Evolutionary conservation across 352 stramenopile species (phyloP).

Genomic region (Globisporangium cylindrosporum): DNA sequence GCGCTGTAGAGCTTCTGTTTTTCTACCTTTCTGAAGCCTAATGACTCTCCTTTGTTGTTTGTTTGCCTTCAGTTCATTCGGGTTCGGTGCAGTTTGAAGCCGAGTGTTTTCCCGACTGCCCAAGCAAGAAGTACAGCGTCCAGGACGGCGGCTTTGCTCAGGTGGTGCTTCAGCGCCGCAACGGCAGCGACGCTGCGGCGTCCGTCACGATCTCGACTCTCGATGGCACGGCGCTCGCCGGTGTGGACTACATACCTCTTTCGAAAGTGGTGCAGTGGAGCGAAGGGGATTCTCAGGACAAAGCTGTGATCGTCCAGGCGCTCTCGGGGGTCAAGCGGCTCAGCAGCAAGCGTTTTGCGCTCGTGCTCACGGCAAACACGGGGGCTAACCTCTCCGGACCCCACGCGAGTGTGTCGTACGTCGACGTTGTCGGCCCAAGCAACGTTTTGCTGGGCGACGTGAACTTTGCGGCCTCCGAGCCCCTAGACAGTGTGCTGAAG

Average conservation of each 20-base stretch:
- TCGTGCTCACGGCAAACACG: slow-evolving; percentile 33
- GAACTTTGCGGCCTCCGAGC: slow-evolving; percentile 44
- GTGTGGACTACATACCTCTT: slow-evolving; percentile 50
- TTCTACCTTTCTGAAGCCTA: not conserved
- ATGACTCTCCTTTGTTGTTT: not conserved
- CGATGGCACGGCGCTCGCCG: slow-evolving; percentile 42
- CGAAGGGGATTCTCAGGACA: slow-evolving; percentile 48
- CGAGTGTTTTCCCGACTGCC: slow-evolving; percentile 65
- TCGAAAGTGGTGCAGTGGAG: slow-evolving; percentile 38
- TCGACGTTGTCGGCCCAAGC: slow-evolving; percentile 43
- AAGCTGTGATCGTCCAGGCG: slow-evolving; percentile 44
- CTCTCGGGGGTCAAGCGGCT: slow-evolving; percentile 32
- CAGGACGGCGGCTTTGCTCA: slow-evolving; percentile 44
- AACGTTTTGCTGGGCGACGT: slow-evolving; percentile 40
- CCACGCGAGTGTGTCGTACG: slow-evolving; percentile 33
- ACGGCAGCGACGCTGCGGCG: slow-evolving; percentile 43
- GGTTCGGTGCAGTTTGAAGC: slow-evolving; percentile 62
- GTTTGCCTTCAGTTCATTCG: slow-evolving; percentile 19
- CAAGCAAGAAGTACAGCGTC: slow-evolving; percentile 39
- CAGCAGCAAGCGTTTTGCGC: slow-evolving; percentile 26
- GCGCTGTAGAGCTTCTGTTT: not conserved
- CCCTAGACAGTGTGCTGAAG: slow-evolving; percentile 31
- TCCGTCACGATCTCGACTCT: slow-evolving; percentile 41
- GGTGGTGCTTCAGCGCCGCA: slow-evolving; percentile 52
- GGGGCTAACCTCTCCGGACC: slow-evolving; percentile 22